phyloP scores from a whole-genome alignment of 2,329 filamentous ascomycete genomes.

The Graphilbum fragrans region DNA sequence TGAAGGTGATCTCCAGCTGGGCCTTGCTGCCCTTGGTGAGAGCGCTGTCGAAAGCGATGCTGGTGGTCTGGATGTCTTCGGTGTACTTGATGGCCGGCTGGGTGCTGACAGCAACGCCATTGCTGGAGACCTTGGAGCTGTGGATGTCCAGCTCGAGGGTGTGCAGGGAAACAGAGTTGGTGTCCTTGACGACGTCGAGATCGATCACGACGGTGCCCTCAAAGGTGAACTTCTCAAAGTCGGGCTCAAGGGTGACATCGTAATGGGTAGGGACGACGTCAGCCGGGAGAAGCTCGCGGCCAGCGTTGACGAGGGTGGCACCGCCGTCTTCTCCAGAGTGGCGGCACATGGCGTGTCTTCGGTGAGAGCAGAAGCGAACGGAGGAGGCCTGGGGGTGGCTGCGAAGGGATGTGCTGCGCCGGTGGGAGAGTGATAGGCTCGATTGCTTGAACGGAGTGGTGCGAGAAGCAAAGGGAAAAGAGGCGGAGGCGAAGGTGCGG shows the following conservation, averaged over 20 bases:
- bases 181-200: conserved; percentile 75
- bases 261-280: conserved; percentile 92
- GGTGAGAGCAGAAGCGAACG: conserved; percentile 58
- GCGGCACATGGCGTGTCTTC: conserved; percentile 60
- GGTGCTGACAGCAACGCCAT: conserved; percentile 45
- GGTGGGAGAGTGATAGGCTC: too few relatives aligned
- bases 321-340: conserved; percentile 21
- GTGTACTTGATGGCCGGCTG: conserved; percentile 51
- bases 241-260: conserved; percentile 79
- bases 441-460: background rate
- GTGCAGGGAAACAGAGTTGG: conserved; percentile 77
- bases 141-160: conserved; percentile 78
- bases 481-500: background rate
- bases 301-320: conserved; percentile 23
- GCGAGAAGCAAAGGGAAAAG: background rate
- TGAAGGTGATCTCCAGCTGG: conserved; percentile 65
- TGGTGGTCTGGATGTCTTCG: conserved; percentile 70
- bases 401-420: too few relatives aligned
- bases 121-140: conserved; percentile 53
- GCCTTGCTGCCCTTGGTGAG: conserved; percentile 67
- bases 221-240: conserved; percentile 80
- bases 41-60: conserved; percentile 62
- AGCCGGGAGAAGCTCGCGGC: conserved; percentile 75
- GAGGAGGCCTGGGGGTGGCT: background rate
- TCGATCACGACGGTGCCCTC: conserved; percentile 77